Conservation (phyloP, 1,284 basidiomycete genomes). For the Xerocomus nothofagi region DNA sequence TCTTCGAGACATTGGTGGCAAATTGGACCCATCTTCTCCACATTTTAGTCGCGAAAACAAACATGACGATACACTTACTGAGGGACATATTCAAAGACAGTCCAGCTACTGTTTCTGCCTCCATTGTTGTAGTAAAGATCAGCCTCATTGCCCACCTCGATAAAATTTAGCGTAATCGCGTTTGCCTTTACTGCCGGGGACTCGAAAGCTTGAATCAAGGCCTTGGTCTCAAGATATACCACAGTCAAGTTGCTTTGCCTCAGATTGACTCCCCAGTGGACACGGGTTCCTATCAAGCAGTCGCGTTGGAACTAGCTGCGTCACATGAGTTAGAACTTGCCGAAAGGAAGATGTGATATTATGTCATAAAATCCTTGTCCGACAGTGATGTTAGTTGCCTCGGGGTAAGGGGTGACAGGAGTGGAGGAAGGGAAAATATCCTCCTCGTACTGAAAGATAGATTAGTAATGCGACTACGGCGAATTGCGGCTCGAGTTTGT, state of each 20-base stretch:
- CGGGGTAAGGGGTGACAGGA: slow-evolving; percentile 57
- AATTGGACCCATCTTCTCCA: slow-evolving; percentile 35
- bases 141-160: slow-evolving; percentile 67
- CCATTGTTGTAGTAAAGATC: slow-evolving; percentile 59
- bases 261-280: slow-evolving; percentile 73
- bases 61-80: slow-evolving; percentile 42
- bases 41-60: background rate
- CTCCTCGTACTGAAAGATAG: slow-evolving; percentile 15
- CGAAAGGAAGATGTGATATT: slow-evolving; percentile 53
- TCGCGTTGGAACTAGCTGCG: background rate
- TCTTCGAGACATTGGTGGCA: slow-evolving; percentile 35
- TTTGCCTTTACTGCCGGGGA: slow-evolving; percentile 42
- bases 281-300: slow-evolving; percentile 45
- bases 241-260: slow-evolving; percentile 57
- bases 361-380: slow-evolving; percentile 60
- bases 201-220: slow-evolving; percentile 55
- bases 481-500: background rate
- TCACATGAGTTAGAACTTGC: slow-evolving; percentile 29
- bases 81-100: slow-evolving; percentile 48
- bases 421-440: slow-evolving; percentile 50
- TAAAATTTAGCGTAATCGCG: slow-evolving; percentile 51
- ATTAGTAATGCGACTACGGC: slow-evolving; percentile 6
- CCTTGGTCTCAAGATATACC: slow-evolving; percentile 55
- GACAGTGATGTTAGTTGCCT: slow-evolving; percentile 55
- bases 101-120: slow-evolving; percentile 45